phyloP scores from a whole-genome alignment of 2,329 filamentous ascomycete genomes.

The Emergomyces pasteurianus region DNA sequence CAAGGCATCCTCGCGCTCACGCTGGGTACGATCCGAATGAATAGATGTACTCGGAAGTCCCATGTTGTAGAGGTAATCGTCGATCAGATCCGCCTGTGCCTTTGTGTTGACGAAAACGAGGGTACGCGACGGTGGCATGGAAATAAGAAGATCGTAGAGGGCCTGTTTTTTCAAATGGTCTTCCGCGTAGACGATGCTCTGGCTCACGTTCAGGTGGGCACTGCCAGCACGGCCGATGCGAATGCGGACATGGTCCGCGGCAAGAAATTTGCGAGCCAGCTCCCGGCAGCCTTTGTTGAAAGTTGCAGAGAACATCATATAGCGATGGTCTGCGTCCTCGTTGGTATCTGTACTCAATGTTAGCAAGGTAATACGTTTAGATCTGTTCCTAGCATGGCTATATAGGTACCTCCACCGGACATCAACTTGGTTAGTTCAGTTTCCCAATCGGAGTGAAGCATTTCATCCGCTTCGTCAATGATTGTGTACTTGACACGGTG shows the following conservation, averaged over 20 bases:
- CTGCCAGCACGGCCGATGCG: constrained; percentile 79
- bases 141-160: constrained; percentile 59
- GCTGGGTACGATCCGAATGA: constrained; percentile 74
- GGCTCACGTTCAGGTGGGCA: constrained; percentile 69
- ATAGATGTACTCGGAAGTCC: constrained; percentile 76
- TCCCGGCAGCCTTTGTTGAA: constrained; percentile 72
- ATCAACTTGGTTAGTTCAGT: constrained; percentile 65
- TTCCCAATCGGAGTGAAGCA: constrained; percentile 70
- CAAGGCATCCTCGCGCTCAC: constrained; percentile 85
- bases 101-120: constrained; percentile 86
- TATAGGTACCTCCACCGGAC: constrained; percentile 59
- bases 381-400: neutral
- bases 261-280: constrained; percentile 64
- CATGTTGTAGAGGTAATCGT: constrained; percentile 76
- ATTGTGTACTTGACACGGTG: constrained; percentile 45
- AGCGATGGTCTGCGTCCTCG: constrained; percentile 55
- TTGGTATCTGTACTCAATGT: constrained; percentile 49
- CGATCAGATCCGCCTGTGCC: constrained; percentile 64
- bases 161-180: constrained; percentile 55
- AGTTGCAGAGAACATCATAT: constrained; percentile 86
- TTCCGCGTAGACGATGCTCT: constrained; percentile 56
- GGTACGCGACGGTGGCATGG: constrained; percentile 60
- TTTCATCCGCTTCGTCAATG: constrained; percentile 91
- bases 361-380: neutral
- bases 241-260: constrained; percentile 63